Evolutionary conservation across 2,329 filamentous ascomycete genomes (phyloP).

Genomic region (Domatiomyces catenatus): DNA sequence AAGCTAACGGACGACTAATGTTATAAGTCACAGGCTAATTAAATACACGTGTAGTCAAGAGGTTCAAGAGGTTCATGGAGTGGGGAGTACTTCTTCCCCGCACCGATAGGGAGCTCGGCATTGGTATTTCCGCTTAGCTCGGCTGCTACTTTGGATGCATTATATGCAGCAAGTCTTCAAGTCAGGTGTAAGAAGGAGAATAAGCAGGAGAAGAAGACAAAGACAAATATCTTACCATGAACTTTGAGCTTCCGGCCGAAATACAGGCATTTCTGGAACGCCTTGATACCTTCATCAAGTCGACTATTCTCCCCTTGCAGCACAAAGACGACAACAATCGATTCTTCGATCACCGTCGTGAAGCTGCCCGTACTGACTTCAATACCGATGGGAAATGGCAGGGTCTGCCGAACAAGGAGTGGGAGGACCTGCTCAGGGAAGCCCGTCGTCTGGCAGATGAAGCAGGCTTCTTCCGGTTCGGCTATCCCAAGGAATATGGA

Average conservation of each 20-base stretch:
- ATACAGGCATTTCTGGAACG: constrained; percentile 33
- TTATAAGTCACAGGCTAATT: too few species aligned
- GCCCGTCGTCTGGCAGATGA: constrained; percentile 38
- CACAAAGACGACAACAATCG: constrained; percentile 42
- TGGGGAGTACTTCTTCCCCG: too few species aligned
- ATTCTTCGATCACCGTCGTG: constrained; percentile 51
- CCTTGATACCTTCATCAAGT: constrained; percentile 44
- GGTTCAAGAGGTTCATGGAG: too few species aligned
- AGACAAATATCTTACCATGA: constrained; percentile 27
- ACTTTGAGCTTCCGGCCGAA: constrained; percentile 40
- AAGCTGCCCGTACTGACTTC: constrained; percentile 48
- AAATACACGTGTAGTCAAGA: too few species aligned
- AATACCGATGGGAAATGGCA: constrained; percentile 25
- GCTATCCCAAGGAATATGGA: constrained; percentile 41
- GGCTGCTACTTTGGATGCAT: too few species aligned
- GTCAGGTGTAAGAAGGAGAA: background rate
- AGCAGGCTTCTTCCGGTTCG: constrained; percentile 46
- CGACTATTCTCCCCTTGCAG: constrained; percentile 40
- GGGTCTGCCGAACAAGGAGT: constrained; percentile 42
- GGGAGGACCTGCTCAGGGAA: constrained; percentile 40
- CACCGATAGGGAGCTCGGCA: too few species aligned
- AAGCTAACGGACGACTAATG: too few species aligned
- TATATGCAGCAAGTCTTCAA: background rate
- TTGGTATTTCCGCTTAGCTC: too few species aligned
- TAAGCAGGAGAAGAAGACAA: background rate